Percentiles rank a stretch among this genome's conserved stretches.
These are phyloP conservation scores for Podospora pseudocomata DNA, from an alignment of 495 filamentous ascomycete genomes.

Conservation along the genomic window DNA sequence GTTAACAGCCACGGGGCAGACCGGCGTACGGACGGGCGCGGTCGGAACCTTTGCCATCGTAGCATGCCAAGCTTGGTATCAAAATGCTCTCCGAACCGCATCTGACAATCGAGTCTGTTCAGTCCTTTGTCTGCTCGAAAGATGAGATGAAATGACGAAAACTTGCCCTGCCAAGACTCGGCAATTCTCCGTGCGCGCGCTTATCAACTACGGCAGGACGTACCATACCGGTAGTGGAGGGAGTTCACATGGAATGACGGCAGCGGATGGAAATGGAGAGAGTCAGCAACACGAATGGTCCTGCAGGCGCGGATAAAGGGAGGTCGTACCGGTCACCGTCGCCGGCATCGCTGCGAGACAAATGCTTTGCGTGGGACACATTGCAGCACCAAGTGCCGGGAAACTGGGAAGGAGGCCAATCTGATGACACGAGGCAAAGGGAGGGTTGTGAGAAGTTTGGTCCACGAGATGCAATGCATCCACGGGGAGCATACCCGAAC, in stretches of 20 bases:
- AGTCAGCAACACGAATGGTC: neutral
- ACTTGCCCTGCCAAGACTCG: neutral
- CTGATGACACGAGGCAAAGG: neutral
- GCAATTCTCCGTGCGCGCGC: neutral
- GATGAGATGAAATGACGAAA: neutral
- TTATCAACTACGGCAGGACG: neutral
- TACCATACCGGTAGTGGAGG: too few species aligned
- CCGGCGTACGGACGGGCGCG: too few species aligned
- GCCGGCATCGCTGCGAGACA: neutral
- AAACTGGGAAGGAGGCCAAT: neutral
- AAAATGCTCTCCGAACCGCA: neutral
- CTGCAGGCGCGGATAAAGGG: neutral
- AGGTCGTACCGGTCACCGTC: neutral
- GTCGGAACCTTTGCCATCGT: neutral
- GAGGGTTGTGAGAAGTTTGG: neutral
- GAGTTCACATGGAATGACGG: neutral
- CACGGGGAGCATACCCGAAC: conserved; percentile 7
- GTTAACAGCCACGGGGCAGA: neutral
- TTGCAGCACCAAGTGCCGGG: neutral
- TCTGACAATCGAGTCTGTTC: neutral
- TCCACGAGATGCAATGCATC: neutral
- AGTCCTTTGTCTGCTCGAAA: neutral
- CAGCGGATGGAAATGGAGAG: neutral
- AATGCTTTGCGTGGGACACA: neutral
- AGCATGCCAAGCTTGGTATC: neutral